phyloP scores from a whole-genome alignment of 2,329 filamentous ascomycete species.

The Cordyceps tenuipes region DNA sequence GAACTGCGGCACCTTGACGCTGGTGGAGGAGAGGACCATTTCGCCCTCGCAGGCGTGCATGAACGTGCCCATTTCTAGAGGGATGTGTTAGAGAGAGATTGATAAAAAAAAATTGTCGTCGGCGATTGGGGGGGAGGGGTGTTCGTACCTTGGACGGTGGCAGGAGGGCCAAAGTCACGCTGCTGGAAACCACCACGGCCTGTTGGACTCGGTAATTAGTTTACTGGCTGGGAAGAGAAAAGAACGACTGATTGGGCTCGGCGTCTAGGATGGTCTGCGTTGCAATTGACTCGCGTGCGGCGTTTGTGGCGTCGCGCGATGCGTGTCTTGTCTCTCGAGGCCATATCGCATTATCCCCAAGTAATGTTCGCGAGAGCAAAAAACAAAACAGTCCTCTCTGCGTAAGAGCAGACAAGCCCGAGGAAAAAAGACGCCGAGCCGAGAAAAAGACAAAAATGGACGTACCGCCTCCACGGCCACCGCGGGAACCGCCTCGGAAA shows the following conservation, averaged over 20 bases:
- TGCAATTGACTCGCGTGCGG: not conserved
- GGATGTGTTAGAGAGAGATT: not conserved
- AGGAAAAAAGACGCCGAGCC: not conserved
- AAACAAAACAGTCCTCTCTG: not conserved
- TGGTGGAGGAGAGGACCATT: constrained; percentile 93
- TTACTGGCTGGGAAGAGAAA: not conserved
- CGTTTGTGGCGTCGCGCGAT: not conserved
- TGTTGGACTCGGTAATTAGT: constrained; percentile 17
- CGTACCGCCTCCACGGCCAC: constrained; percentile 28
- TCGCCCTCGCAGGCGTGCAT: constrained; percentile 94
- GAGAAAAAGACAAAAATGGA: not conserved
- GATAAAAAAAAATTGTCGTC: too few species aligned
- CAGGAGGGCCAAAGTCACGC: constrained; percentile 32
- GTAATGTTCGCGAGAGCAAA: not conserved
- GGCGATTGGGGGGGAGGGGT: too few species aligned
- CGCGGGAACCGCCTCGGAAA: constrained; percentile 30
- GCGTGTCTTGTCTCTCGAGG: not conserved
- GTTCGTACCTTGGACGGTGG: constrained; percentile 28
- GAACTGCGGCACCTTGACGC: constrained; percentile 96
- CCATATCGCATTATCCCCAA: not conserved
- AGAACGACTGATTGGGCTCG: not conserved
- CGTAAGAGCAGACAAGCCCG: not conserved
- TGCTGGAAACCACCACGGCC: constrained; percentile 32
- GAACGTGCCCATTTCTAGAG: constrained; percentile 78
- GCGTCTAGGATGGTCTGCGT: not conserved